phyloP scores from a whole-genome alignment of 75 land plant species.

The Pinus taeda region DNA sequence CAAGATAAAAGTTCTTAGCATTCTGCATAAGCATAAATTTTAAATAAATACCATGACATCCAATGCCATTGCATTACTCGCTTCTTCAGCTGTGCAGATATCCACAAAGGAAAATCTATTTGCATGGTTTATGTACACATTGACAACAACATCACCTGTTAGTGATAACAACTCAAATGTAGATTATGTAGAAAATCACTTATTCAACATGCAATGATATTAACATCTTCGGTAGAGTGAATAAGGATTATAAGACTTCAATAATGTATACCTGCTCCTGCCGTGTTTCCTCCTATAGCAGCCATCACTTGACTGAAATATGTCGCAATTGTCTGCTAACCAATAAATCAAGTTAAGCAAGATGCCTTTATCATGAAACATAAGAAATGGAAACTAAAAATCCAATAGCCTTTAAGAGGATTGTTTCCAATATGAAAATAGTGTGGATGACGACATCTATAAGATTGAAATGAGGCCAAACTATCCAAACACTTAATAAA shows the following conservation, averaged over 20 bases:
- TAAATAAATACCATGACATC: conserved; percentile 68
- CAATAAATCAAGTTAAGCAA: background rate
- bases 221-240: background rate
- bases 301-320: conserved; percentile 93
- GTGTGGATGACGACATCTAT: background rate
- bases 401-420: background rate
- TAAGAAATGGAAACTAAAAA: background rate
- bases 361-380: background rate
- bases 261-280: conserved; percentile 69
- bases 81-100: conserved; percentile 98
- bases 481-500: background rate
- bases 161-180: background rate
- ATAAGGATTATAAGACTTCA: background rate
- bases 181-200: background rate
- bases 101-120: conserved; percentile 99
- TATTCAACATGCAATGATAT: background rate
- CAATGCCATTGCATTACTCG: conserved; percentile 98
- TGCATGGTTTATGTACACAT: conserved; percentile 96
- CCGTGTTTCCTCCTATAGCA: conserved; percentile 94
- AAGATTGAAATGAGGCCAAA: background rate
- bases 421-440: background rate
- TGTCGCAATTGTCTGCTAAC: conserved; percentile 76
- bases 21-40: background rate
- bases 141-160: conserved; percentile 95
- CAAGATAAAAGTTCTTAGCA: background rate